These are phyloP conservation scores for Dactylellina drechsleri DNA, from an alignment of 2,329 filamentous ascomycete genomes.

Conservation along the genomic window DNA sequence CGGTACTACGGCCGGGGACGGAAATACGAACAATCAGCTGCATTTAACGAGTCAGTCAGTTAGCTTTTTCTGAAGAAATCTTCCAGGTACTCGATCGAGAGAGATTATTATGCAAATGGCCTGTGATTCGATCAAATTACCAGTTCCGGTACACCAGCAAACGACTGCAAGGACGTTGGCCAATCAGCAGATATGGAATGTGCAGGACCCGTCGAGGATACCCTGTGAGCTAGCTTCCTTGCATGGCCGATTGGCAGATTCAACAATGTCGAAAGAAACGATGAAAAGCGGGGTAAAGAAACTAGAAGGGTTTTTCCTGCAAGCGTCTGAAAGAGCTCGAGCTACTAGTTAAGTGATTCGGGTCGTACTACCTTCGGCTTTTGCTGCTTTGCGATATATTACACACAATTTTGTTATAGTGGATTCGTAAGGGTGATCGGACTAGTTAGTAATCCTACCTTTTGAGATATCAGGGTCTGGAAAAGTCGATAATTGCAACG, in stretches of 20 bases:
- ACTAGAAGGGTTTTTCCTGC: no score
- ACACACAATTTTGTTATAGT: no score
- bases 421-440: no score
- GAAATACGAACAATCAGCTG: constrained; percentile 22
- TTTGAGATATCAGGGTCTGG: constrained; percentile 25
- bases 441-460: constrained; percentile 39
- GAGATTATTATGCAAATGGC: constrained; percentile 33
- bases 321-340: neutral
- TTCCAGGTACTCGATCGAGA: constrained; percentile 29
- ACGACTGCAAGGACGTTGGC: constrained; percentile 6
- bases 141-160: constrained; percentile 35
- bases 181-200: constrained; percentile 35
- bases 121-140: constrained; percentile 24
- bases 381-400: no score
- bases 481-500: constrained; percentile 16
- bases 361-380: no score
- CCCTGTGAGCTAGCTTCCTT: constrained; percentile 27
- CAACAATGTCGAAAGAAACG: neutral
- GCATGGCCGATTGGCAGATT: neutral
- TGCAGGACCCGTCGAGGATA: constrained; percentile 28
- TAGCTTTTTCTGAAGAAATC: constrained; percentile 1
- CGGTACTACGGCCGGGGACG: neutral
- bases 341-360: neutral
- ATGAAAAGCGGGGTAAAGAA: constrained; percentile 48
- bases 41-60: neutral